Base-by-base conservation (phyloP, 345 rosid genomes). In the Bretschneidera sinensis region DNA sequence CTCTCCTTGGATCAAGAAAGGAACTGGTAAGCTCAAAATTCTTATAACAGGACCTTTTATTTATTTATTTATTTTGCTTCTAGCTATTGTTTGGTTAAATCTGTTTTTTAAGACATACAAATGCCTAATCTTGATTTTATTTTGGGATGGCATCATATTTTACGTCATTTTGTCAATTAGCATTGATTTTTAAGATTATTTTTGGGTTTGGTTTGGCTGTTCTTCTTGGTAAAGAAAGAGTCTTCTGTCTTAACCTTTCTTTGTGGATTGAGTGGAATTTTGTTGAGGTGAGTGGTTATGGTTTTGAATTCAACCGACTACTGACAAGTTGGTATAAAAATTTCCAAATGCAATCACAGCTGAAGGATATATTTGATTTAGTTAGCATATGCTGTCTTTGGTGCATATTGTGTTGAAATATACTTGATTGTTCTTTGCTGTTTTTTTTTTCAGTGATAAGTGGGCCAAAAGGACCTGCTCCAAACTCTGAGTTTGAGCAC, bases 1-100 rank as follows among this genome's bases (percentile, higher is more conserved):
- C 57, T 90, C 98, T 25, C 97, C 97, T 61, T 89, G 98, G 98
- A 87, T 92, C 73, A 79, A 85, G 74, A 92, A 89, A 84, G 91
- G 98, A 45, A 85, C 94, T 25, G 96, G 97, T 92, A 75, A 69
- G 75, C 31, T 64, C 17, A 16, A 16, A 48, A 15, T 24, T 64
- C 31, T 31, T 9, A 3, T 21, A 24, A 18, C 9, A 39, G 4
- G 15, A 39, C n/a, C 45, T 14, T 39, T 11, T 39, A 14, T 54
- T 65, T 66, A 50, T 4, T 43, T 50, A 23, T 55, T 17, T n/a
- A n/a, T n/a, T n/a, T n/a, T n/a, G n/a, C n/a, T n/a, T n/a, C n/a
- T n/a, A n/a, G n/a, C n/a, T n/a, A n/a, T 17, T 5, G 23, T 6
- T 9, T 19, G 20, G 45, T 48, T 31, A 18, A 13, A 24, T 23